phyloP scores from a whole-genome alignment of 768 basidiomycete species.

The Candolleomyces efflorescens region DNA sequence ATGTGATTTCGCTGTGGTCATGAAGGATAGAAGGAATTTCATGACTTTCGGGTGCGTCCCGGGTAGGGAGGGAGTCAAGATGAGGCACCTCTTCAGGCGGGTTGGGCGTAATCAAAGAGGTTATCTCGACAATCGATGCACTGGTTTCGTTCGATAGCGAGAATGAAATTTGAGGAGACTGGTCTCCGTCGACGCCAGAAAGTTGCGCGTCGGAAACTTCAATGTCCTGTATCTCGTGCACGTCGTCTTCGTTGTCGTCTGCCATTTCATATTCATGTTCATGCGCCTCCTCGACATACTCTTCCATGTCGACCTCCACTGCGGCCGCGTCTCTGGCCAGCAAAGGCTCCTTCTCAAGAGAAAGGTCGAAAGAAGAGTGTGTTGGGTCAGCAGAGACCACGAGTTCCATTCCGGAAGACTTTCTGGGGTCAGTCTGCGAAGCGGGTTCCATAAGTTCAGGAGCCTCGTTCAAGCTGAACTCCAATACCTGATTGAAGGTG shows the following conservation, averaged over 20 bases:
- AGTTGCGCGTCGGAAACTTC: conserved; percentile 10
- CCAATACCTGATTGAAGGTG: conserved; percentile 1
- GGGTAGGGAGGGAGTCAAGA: not conserved
- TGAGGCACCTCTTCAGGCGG: not conserved
- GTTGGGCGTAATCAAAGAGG: not conserved
- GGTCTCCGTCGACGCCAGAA: not conserved
- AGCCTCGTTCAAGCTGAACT: conserved; percentile 1
- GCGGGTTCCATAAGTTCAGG: not conserved
- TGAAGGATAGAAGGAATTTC: not conserved
- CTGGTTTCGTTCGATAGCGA: not conserved
- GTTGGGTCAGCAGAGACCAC: not conserved
- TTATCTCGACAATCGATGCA: not conserved
- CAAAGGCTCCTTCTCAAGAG: not conserved
- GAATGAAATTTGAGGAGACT: not conserved
- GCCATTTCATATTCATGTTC: conserved; percentile 17
- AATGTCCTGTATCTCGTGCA: conserved; percentile 13
- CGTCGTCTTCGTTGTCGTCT: conserved; percentile 10
- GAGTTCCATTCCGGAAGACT: not conserved
- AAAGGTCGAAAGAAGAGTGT: conserved; percentile 1
- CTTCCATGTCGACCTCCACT: conserved; percentile 16
- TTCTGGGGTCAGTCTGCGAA: not conserved
- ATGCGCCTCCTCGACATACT: conserved; percentile 12
- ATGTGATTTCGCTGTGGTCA: not conserved
- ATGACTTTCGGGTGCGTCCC: not conserved
- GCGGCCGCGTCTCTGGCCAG: not conserved